These are phyloP conservation scores for Suhomyces prunicola DNA, from an alignment of 805 yeast species.

Conservation along the genomic window DNA sequence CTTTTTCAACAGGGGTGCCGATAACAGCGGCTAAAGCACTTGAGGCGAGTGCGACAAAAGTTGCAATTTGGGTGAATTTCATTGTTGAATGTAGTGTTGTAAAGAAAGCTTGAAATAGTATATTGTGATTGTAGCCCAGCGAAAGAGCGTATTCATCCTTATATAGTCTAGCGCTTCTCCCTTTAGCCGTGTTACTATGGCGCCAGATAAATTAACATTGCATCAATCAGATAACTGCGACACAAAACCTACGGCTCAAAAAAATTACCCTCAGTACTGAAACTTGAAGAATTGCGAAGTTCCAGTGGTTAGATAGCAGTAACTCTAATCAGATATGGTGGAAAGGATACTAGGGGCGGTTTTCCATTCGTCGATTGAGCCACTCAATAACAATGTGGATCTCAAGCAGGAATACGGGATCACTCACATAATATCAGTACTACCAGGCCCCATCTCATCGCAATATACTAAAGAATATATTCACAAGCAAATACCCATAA, in stretches of 20 bases:
- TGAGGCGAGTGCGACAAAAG: not conserved
- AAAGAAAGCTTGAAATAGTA: not conserved
- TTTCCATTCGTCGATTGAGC: constrained; percentile 69
- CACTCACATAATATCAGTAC: constrained; percentile 67
- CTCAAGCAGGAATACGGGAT: constrained; percentile 52
- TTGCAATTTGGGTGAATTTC: not conserved
- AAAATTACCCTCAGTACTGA: not conserved
- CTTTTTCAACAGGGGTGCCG: not conserved
- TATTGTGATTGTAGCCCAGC: not conserved
- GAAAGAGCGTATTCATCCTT: not conserved
- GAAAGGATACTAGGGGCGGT: constrained; percentile 75
- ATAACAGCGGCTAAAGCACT: not conserved
- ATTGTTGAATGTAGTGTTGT: not conserved
- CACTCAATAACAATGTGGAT: constrained; percentile 54
- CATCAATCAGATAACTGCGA: not conserved
- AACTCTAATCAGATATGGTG: not conserved
- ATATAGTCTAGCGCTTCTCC: not conserved
- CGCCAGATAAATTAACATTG: not conserved
- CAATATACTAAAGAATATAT: constrained; percentile 45
- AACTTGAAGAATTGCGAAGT: not conserved
- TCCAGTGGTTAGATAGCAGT: not conserved
- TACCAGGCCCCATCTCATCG: constrained; percentile 61
- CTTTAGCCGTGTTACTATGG: not conserved
- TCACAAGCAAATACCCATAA: constrained; percentile 60
- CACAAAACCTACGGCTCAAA: not conserved